Evolutionary conservation across 371 early-diverging fungal genomes (phyloP).

Genomic region (Mortierella sp.): DNA sequence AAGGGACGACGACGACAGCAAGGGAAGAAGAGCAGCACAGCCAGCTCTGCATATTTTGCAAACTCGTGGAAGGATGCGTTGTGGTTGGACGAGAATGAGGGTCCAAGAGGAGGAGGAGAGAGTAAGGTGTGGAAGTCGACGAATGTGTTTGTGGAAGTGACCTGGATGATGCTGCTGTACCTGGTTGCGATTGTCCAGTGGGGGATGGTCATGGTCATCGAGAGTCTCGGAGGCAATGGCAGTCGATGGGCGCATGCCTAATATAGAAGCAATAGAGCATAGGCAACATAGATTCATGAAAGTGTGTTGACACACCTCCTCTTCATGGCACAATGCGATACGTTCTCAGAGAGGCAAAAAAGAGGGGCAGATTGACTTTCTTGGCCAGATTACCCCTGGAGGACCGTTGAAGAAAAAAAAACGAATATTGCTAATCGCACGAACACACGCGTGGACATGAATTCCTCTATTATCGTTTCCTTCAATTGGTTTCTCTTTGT

Average conservation of each 20-base stretch:
- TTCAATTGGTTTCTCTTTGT: background rate
- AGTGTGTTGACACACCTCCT: background rate
- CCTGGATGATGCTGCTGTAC: conserved; percentile 48
- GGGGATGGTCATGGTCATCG: conserved; percentile 48
- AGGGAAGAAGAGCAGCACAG: background rate
- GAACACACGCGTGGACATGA: background rate
- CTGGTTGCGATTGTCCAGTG: conserved; percentile 46
- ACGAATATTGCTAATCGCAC: background rate
- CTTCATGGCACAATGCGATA: too few species aligned
- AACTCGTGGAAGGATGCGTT: conserved; percentile 10
- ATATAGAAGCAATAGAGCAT: background rate
- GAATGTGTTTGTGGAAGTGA: conserved; percentile 48
- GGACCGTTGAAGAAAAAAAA: background rate
- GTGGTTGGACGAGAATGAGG: conserved; percentile 1
- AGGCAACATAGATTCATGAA: background rate
- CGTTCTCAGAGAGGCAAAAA: background rate
- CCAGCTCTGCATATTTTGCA: background rate
- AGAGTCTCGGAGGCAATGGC: conserved; percentile 49
- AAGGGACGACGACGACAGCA: background rate
- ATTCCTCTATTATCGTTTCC: too few species aligned
- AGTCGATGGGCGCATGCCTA: conserved; percentile 56
- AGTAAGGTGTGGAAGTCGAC: conserved; percentile 37
- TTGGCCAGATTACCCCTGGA: background rate
- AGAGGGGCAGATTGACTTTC: too few species aligned
- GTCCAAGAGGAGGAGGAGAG: conserved; percentile 1